Base-by-base conservation (phyloP, 2,329 filamentous ascomycete genomes). In the Simplicillium sp. region DNA sequence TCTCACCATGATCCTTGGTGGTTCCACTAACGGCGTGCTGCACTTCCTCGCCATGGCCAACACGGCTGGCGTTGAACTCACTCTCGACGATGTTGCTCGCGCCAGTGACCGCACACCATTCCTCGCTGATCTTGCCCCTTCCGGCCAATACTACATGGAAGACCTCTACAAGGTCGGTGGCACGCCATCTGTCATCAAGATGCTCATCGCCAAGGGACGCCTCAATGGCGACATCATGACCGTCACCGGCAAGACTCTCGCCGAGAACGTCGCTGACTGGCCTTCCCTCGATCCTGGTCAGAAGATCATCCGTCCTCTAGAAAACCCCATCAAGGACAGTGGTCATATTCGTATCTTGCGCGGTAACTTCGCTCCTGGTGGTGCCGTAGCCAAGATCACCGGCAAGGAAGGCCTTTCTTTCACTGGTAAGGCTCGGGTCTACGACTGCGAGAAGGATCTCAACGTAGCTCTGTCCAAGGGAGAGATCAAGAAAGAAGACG, bases 11-110 rank as follows among this genome's bases (percentile, higher is more conserved):
- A 82, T 86, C 3, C 72, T 95, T n/a, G 88, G 88, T 40, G 88
- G 88, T 40, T 87, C 81, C 38, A 95, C 88, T 41, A 95, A 95
- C 59, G 85, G 84, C 29, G 85, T 94, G 3, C 72, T 95, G 41
- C 88, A 95, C 60, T 82, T 94, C 56, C 76, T 95, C 37, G 88
- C 88, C 51, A 94, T 95, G 82, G 88, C 88, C 33, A 82, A 84
- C 55, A 86, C 86, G 1, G 88, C 87, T 29, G 84, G 81, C 47
- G 82, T 94, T 1, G 67, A 74, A 25, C 69, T 95, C 11, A 84
- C 80, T 0, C 67, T 95, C 29, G 85, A 92, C 57, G 88, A 95
- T 59, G 74, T 95, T 53, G 83, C 89, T 58, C 74, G 84, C 46
- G 82, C 88, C 34, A 85, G 80, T 55, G 75, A 90, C 64, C 84